Evolutionary conservation across 768 basidiomycete species (phyloP).

Genomic region (Podaxis pistillaris): DNA sequence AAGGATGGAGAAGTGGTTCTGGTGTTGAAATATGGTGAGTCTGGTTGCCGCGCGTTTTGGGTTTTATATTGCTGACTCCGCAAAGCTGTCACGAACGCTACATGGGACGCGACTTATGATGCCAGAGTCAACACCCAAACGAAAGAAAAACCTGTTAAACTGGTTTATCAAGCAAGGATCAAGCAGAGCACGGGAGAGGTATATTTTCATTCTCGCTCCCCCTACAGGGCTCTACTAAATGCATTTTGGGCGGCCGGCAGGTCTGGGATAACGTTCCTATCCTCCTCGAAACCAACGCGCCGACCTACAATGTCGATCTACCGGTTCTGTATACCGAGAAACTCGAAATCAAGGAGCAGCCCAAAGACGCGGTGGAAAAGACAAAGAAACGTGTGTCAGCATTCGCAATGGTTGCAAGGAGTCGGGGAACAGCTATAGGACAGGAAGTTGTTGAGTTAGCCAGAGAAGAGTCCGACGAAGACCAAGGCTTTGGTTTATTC

Average conservation of each 20-base stretch:
- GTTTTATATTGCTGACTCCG: background rate
- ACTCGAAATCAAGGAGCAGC: background rate
- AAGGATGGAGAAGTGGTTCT: conserved; percentile 34
- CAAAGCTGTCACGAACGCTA: conserved; percentile 24
- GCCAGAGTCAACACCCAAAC: conserved; percentile 36
- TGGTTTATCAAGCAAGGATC: conserved; percentile 40
- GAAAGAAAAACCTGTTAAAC: conserved; percentile 28
- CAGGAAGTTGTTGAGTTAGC: background rate
- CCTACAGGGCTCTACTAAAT: background rate
- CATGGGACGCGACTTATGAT: conserved; percentile 37
- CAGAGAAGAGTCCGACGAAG: background rate
- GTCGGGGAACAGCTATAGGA: background rate
- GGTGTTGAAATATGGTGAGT: conserved; percentile 36
- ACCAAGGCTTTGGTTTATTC: conserved; percentile 11
- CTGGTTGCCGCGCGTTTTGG: background rate
- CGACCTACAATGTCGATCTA: conserved; percentile 33
- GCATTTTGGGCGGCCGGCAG: conserved; percentile 17
- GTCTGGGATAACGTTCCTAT: conserved; percentile 38
- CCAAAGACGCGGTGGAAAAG: background rate
- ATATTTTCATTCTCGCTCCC: background rate
- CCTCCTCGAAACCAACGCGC: conserved; percentile 37
- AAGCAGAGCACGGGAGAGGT: conserved; percentile 41
- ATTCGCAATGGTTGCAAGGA: background rate
- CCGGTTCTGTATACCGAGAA: conserved; percentile 24
- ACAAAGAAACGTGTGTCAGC: background rate